Conservation (phyloP, 108 stramenopile species). For the Fragilaria radians region DNA sequence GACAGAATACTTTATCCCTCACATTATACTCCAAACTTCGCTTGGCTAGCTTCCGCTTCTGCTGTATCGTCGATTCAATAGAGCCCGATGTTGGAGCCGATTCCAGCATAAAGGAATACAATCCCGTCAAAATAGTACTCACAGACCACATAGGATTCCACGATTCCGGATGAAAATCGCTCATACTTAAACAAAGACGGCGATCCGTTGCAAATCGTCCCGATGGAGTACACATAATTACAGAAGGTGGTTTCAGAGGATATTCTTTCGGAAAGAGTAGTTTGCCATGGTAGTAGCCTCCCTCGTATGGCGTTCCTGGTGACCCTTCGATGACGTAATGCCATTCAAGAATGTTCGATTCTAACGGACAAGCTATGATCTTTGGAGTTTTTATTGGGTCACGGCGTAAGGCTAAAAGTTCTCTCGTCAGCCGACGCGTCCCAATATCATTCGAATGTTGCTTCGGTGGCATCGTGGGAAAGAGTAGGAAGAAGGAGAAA, state of each 20-base stretch:
- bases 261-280: constrained; percentile 84
- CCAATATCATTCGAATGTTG: constrained; percentile 36
- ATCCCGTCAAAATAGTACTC: constrained; percentile 89
- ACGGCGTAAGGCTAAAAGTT: constrained; percentile 63
- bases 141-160: constrained; percentile 97
- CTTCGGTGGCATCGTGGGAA: too few species aligned
- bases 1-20: constrained; percentile 51
- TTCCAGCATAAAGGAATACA: constrained; percentile 96
- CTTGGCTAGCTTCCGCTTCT: constrained; percentile 69
- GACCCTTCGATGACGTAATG: constrained; percentile 94
- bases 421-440: constrained; percentile 70
- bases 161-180: constrained; percentile 88
- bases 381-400: constrained; percentile 70
- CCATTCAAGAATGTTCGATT: constrained; percentile 86
- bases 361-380: constrained; percentile 64
- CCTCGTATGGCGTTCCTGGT: constrained; percentile 69
- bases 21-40: constrained; percentile 84
- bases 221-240: constrained; percentile 91
- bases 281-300: constrained; percentile 74
- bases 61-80: constrained; percentile 63
- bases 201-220: constrained; percentile 85
- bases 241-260: constrained; percentile 92
- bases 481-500: too few species aligned
- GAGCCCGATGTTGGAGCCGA: constrained; percentile 80
- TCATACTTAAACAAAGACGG: constrained; percentile 89